Percentiles rank a stretch among this genome's conserved stretches.
Evolutionary conservation across 176 grass and related monocot genomes (phyloP).

Genomic region (Oryza punctata): DNA sequence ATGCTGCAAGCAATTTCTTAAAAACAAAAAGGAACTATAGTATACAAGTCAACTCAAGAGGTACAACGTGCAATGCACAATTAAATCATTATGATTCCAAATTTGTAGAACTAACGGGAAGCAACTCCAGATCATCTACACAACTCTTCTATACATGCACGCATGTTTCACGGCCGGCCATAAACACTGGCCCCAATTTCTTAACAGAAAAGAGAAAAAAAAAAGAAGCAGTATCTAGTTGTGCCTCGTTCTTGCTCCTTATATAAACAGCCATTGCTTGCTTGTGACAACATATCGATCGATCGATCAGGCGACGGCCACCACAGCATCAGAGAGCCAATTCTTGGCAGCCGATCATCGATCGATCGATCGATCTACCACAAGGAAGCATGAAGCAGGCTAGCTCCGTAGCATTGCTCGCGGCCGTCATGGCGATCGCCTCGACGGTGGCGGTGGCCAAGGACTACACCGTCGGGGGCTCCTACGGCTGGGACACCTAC

Average conservation of each 20-base stretch:
- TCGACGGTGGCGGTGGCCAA: conserved; percentile 37
- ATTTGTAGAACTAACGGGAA: background rate
- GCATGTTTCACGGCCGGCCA: conserved; percentile 28
- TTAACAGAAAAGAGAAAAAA: background rate
- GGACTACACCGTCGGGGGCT: conserved; percentile 48
- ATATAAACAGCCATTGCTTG: background rate
- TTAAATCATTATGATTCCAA: conserved; percentile 18
- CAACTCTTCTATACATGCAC: background rate
- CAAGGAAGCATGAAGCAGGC: conserved; percentile 37
- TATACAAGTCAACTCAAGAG: background rate
- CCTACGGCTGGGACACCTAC: conserved; percentile 59
- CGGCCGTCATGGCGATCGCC: conserved; percentile 21
- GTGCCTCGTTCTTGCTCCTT: background rate
- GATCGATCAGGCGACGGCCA: background rate
- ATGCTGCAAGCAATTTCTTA: background rate
- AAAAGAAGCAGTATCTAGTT: background rate
- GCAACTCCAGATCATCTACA: background rate
- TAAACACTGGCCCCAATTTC: background rate
- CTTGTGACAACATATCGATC: background rate
- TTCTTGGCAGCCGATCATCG: background rate
- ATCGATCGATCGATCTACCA: background rate
- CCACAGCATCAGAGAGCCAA: background rate
- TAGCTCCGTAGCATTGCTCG: conserved; percentile 25
- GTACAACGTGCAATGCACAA: background rate
- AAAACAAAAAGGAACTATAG: background rate